Percentiles rank a stretch among this genome's conserved stretches.
Evolutionary conservation across 176 grass and related monocot species (phyloP).

Genomic region (Oryza officinalis): DNA sequence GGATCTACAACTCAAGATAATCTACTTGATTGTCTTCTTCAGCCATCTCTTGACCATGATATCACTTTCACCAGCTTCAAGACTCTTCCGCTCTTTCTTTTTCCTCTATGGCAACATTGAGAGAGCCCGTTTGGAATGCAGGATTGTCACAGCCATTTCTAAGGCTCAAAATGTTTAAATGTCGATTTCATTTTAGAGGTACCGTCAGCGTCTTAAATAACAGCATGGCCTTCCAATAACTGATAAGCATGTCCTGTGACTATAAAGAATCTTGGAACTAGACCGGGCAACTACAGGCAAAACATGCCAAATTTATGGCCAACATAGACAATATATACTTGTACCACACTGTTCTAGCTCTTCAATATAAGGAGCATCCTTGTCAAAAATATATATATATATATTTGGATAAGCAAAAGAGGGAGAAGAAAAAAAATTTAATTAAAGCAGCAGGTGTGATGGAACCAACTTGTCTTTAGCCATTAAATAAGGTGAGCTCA

Average conservation of each 20-base stretch:
- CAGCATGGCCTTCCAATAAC: neutral
- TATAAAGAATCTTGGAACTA: constrained; percentile 2
- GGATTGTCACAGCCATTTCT: neutral
- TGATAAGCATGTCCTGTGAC: neutral
- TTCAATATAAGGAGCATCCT: neutral
- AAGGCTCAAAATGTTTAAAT: neutral
- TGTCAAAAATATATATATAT: neutral
- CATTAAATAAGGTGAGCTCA: constrained; percentile 16
- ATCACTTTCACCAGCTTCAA: neutral
- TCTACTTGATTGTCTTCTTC: constrained; percentile 22
- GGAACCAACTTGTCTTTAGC: constrained; percentile 10
- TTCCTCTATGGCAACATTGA: neutral
- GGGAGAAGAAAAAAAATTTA: neutral
- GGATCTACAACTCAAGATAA: constrained; percentile 3
- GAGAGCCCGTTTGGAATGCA: neutral
- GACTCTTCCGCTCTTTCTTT: no score
- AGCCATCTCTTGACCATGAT: neutral
- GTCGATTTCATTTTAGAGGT: neutral
- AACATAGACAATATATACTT: neutral
- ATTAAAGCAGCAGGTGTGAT: neutral
- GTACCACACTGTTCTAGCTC: neutral
- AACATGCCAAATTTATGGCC: neutral
- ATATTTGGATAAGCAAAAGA: neutral
- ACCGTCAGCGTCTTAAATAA: constrained; percentile 1
- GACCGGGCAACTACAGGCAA: neutral